Conservation (phyloP, 208 protist species). For the Trypanosoma rangeli region DNA sequence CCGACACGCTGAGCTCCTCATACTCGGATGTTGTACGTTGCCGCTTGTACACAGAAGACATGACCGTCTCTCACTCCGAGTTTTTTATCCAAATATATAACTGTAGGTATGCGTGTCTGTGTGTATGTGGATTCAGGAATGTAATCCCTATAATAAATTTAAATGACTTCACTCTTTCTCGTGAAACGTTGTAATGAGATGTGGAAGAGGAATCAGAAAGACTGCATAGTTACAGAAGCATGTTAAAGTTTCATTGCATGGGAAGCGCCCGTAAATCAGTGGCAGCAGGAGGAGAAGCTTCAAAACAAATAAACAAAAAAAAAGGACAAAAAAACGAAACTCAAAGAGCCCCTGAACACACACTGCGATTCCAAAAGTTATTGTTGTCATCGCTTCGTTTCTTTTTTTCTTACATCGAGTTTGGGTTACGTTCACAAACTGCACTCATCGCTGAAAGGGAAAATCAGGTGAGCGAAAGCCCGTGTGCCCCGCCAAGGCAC, state of each 20-base stretch:
- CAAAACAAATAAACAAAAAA: neutral
- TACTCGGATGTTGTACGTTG: conserved; percentile 39
- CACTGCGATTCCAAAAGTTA: too few relatives aligned
- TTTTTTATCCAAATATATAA: neutral
- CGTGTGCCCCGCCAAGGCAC: too few relatives aligned
- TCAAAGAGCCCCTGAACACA: neutral
- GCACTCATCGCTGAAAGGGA: too few relatives aligned
- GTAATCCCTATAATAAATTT: neutral
- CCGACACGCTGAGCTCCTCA: conserved; percentile 58
- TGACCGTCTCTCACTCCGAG: conserved; percentile 1
- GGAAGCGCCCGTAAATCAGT: too few relatives aligned
- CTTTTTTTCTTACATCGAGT: too few relatives aligned
- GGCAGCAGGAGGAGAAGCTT: neutral
- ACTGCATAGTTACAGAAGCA: neutral
- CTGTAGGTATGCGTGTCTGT: neutral
- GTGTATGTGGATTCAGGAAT: too few relatives aligned
- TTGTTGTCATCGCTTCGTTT: too few relatives aligned
- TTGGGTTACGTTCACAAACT: too few relatives aligned
- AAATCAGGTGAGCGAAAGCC: too few relatives aligned
- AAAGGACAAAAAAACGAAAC: neutral
- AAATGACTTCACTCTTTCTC: neutral
- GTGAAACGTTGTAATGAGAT: too few relatives aligned
- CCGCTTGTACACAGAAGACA: conserved; percentile 43
- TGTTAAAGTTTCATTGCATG: neutral
- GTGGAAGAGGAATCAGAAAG: too few relatives aligned